A percentile compares a stretch with the other conserved stretches of the same genome.
These are phyloP conservation scores for Entomortierella lignicola DNA, from an alignment of 192 early-diverging fungal genomes.

Conservation along the genomic window DNA sequence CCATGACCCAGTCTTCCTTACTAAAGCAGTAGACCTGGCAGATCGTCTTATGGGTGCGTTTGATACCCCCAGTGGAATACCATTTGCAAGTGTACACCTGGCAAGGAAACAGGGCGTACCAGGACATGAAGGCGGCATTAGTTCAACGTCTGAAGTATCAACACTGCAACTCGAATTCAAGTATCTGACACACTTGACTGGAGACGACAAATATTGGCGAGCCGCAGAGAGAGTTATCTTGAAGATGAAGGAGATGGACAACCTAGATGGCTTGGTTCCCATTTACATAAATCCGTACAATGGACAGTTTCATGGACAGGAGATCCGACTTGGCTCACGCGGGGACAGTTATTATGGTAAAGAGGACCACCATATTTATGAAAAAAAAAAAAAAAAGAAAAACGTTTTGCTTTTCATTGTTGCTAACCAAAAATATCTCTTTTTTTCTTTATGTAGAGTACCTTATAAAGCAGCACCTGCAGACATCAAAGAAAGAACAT, in stretches of 20 bases:
- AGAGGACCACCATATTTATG: not conserved
- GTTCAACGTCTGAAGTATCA: slow-evolving; percentile 81
- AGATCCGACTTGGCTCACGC: slow-evolving; percentile 80
- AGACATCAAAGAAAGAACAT: slow-evolving; percentile 69
- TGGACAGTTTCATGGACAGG: slow-evolving; percentile 66
- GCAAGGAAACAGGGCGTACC: slow-evolving; percentile 55
- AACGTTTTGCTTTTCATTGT: not conserved
- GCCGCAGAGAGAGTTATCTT: slow-evolving; percentile 74
- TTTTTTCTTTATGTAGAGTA: slow-evolving; percentile 72
- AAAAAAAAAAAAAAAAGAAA: too few species aligned
- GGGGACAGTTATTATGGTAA: slow-evolving; percentile 94
- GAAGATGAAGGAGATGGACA: slow-evolving; percentile 61
- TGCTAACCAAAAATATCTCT: not conserved
- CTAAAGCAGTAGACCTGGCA: slow-evolving; percentile 81
- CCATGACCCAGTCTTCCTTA: slow-evolving; percentile 70
- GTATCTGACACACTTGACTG: slow-evolving; percentile 81
- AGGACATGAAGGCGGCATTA: slow-evolving; percentile 62
- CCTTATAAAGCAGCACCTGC: slow-evolving; percentile 88
- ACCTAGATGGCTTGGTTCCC: slow-evolving; percentile 79
- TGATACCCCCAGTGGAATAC: slow-evolving; percentile 73
- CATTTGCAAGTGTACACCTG: slow-evolving; percentile 72
- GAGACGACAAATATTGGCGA: slow-evolving; percentile 79
- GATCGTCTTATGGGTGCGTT: slow-evolving; percentile 80
- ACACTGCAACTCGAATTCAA: slow-evolving; percentile 91
- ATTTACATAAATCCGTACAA: slow-evolving; percentile 72